Percentiles rank a stretch among this genome's conserved stretches.
These are phyloP conservation scores for Phyllosticta capitalensis DNA, from an alignment of 2,329 filamentous ascomycete genomes.

Conservation along the genomic window DNA sequence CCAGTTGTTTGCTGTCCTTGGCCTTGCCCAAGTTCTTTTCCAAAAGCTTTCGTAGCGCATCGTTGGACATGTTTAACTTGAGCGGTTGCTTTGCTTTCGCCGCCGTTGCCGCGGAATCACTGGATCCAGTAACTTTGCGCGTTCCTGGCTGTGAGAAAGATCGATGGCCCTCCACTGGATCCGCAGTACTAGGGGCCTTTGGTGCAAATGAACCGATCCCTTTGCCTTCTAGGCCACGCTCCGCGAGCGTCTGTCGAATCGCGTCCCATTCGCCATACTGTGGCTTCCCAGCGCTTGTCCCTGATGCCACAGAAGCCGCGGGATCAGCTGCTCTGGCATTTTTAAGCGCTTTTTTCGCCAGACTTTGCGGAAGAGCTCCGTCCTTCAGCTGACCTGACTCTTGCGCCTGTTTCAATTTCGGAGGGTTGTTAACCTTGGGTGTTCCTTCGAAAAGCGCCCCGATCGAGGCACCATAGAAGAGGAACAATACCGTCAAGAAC, in stretches of 20 bases:
- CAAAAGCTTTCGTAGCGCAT: conserved; percentile 4
- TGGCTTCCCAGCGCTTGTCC: conserved; percentile 2
- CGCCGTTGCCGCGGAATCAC: not conserved
- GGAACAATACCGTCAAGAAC: conserved; percentile 39
- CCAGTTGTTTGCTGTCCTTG: conserved; percentile 4
- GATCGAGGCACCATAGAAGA: conserved; percentile 32
- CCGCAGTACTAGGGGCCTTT: conserved; percentile 3
- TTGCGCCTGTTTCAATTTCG: conserved; percentile 8
- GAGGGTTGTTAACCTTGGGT: not conserved
- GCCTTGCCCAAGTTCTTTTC: conserved; percentile 5
- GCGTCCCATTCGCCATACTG: conserved; percentile 11
- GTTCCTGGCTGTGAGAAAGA: conserved; percentile 8
- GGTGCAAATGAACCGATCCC: conserved; percentile 7
- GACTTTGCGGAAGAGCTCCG: conserved; percentile 1
- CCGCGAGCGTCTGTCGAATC: conserved; percentile 1
- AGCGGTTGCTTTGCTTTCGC: not conserved
- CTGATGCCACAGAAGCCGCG: not conserved
- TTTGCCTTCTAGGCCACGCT: conserved; percentile 5
- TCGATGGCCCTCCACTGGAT: conserved; percentile 5
- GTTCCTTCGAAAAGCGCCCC: not conserved
- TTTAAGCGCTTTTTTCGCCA: conserved; percentile 11
- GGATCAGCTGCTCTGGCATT: conserved; percentile 8
- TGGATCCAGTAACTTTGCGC: not conserved
- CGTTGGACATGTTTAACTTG: conserved; percentile 5
- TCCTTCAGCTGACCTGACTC: conserved; percentile 3